Conservation (phyloP, 768 basidiomycete species). For the Leccinum boreale region DNA sequence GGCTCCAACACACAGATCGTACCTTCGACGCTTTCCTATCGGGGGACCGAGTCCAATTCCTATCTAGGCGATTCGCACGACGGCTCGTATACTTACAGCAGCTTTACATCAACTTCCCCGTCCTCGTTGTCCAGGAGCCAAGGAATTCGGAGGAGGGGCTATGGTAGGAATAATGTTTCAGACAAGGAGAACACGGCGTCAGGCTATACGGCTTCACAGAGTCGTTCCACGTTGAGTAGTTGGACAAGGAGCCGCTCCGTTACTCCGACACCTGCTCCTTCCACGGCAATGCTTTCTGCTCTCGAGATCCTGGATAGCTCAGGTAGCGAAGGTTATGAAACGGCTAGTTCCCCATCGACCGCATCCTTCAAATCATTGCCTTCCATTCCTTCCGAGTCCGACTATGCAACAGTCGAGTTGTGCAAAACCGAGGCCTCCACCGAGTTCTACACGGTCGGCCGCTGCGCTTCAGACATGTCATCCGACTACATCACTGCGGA, state of each 20-base stretch:
- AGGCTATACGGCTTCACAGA: constrained; percentile 33
- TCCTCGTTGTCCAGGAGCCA: constrained; percentile 56
- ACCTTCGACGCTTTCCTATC: constrained; percentile 50
- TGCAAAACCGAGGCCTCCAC: constrained; percentile 42
- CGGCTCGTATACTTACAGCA: constrained; percentile 32
- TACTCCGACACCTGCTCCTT: constrained; percentile 33
- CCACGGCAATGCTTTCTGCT: constrained; percentile 25
- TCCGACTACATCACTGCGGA: constrained; percentile 52
- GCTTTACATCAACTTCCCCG: constrained; percentile 41
- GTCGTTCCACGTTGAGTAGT: constrained; percentile 32
- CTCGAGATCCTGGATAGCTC: constrained; percentile 33
- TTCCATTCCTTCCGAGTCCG: constrained; percentile 55
- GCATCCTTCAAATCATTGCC: constrained; percentile 57
- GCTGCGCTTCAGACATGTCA: constrained; percentile 39
- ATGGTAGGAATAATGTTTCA: constrained; percentile 37
- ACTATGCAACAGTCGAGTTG: constrained; percentile 40
- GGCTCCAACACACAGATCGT: constrained; percentile 42
- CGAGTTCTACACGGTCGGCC: constrained; percentile 48
- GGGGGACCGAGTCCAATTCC: constrained; percentile 52
- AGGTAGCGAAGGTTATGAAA: constrained; percentile 52
- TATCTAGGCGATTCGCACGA: constrained; percentile 55
- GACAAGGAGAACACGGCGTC: constrained; percentile 56
- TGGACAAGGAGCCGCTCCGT: constrained; percentile 33
- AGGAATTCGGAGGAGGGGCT: constrained; percentile 53
- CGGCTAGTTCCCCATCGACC: constrained; percentile 41